Evolutionary conservation across 495 filamentous ascomycete species (phyloP), one percentile per base, ranked within the genome.

Genomic region (Penicillium atrosanguineum): DNA sequence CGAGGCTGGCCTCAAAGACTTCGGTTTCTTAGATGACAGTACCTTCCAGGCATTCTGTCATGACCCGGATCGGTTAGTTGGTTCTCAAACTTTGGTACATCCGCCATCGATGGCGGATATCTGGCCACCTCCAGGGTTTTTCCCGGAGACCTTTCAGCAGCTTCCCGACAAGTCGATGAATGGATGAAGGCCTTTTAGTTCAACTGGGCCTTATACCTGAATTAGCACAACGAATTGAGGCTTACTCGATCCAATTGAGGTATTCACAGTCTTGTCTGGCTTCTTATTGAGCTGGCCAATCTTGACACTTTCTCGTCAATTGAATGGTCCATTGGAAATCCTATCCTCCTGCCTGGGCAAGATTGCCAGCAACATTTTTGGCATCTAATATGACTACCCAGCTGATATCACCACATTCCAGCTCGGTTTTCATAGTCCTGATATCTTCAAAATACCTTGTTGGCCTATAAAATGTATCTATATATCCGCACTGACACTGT

Each of bases 1-100:
- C 57, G 74, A 82, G 52, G 77, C 78, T 36, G 72, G 72, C 1
- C 67, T 86, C 55, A 76, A 77, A 54, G 84, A 86, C 52, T 80
- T 86, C 26, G 83, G 83, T 1, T 84, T 85, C 61, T 69, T 80
- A 7, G 77, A 79, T 44, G 73, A 79, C 41, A 74, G 60, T 28
- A 80, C 76, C 5, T 82, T 82, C 55, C 75, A 79, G 44, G 71
- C 74, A 4, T 79, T 82, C 46, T 80, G 77, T 43, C 71, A 80
- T 53, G 78, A 82, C 43, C 79, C 79, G 7, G 77, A 82, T 57
- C 76, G 75, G 18, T 60, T 78, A 7, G 70, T 60, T 1, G 67
- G 68, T 19, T 69, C 71, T 18, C 67, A 75, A 42, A 71, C 74
- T 20, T 49, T 77, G 21, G 69, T 76, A 1, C 68, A 76, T 55